These are phyloP conservation scores for Auricularia heimuer DNA, from an alignment of 768 basidiomycete genomes.

Conservation along the genomic window DNA sequence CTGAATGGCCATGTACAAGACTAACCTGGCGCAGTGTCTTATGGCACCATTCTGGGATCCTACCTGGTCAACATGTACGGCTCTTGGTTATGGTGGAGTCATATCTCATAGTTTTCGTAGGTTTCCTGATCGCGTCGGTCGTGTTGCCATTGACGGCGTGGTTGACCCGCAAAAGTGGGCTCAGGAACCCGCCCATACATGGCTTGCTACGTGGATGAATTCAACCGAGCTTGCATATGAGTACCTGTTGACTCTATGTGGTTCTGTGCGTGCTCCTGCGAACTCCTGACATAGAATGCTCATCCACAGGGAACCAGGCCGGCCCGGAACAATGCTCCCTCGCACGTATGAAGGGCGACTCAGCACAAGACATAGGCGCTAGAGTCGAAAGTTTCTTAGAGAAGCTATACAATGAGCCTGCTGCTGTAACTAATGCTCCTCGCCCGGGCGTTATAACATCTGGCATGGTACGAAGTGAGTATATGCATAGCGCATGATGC, in stretches of 20 bases:
- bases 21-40: constrained; percentile 2
- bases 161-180: constrained; percentile 10
- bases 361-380: constrained; percentile 1
- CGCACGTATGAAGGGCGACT: constrained; percentile 1
- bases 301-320: neutral
- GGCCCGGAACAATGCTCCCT: constrained; percentile 8
- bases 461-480: constrained; percentile 6
- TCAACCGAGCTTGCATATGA: constrained; percentile 8
- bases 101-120: neutral
- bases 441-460: constrained; percentile 7
- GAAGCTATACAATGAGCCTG: constrained; percentile 7
- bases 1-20: neutral
- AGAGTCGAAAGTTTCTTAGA: constrained; percentile 9
- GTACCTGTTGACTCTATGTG: constrained; percentile 7
- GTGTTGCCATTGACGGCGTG: constrained; percentile 12
- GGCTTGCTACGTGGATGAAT: constrained; percentile 4
- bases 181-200: constrained; percentile 5
- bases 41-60: constrained; percentile 11
- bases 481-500: neutral
- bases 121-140: constrained; percentile 13
- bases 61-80: constrained; percentile 14
- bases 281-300: neutral
- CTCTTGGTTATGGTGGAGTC: too few relatives aligned
- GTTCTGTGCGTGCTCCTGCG: constrained; percentile 5
- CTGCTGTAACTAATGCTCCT: neutral